A percentile compares a stretch with the other conserved stretches of the same genome.
Conservation (phyloP, 192 early-diverging fungal species). For the Coemansia reversa region DNA sequence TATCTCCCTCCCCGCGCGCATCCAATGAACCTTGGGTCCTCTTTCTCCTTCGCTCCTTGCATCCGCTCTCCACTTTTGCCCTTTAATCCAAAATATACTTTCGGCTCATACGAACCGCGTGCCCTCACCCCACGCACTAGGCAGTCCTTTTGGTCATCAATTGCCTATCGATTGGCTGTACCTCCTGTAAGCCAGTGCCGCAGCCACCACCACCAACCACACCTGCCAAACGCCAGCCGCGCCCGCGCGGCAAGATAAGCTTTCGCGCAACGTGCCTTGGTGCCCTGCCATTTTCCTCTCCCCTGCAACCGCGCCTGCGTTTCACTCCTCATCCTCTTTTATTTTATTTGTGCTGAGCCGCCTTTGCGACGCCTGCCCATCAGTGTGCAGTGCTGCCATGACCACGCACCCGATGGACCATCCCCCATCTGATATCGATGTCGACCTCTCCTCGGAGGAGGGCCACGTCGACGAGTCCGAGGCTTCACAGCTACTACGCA, state of each 20-base stretch:
- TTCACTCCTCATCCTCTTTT: slow-evolving; percentile 10
- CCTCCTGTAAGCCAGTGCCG: background rate
- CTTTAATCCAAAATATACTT: slow-evolving; percentile 2
- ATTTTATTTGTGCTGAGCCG: slow-evolving; percentile 4
- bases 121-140: background rate
- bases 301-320: slow-evolving; percentile 11
- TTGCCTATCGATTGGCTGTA: slow-evolving; percentile 13
- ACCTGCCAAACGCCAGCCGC: background rate
- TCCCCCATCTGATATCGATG: slow-evolving; percentile 52
- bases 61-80: background rate
- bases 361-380: slow-evolving; percentile 18
- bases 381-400: slow-evolving; percentile 45
- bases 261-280: slow-evolving; percentile 4
- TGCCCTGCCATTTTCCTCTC: slow-evolving; percentile 8
- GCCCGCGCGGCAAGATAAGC: background rate
- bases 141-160: slow-evolving; percentile 10
- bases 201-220: background rate
- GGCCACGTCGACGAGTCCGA: slow-evolving; percentile 39
- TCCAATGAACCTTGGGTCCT: background rate
- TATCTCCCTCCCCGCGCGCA: slow-evolving; percentile 1
- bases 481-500: slow-evolving; percentile 35
- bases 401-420: slow-evolving; percentile 52
- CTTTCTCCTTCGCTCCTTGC: slow-evolving; percentile 5
- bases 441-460: slow-evolving; percentile 52
- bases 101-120: background rate